A percentile compares a stretch with the other conserved stretches of the same genome.
These are phyloP conservation scores for Micromonas pusilla DNA, from an alignment of 139 green algal species.

Conservation along the genomic window DNA sequence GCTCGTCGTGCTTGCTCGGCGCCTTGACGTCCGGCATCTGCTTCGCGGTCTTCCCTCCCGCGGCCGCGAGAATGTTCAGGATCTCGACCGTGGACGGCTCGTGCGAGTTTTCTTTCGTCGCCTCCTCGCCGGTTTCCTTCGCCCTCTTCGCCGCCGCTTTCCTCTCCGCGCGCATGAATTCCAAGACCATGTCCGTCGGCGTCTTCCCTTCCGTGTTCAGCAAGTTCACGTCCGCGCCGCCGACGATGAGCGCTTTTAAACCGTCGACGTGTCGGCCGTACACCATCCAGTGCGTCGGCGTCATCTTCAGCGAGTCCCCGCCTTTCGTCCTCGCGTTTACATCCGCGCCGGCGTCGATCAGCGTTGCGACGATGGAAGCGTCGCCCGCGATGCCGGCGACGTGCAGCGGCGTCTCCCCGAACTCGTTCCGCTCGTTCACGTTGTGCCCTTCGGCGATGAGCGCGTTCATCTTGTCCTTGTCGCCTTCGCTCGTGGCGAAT, in stretches of 20 bases:
- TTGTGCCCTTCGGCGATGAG: not conserved
- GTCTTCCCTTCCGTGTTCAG: conserved; percentile 80
- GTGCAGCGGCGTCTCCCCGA: conserved; percentile 27
- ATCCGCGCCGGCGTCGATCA: conserved; percentile 14
- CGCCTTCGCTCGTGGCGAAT: conserved; percentile 17
- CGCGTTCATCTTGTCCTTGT: not conserved
- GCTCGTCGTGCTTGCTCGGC: no score
- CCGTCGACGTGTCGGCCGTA: conserved; percentile 17
- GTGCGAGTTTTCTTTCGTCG: no score
- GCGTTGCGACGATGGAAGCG: not conserved
- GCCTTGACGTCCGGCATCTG: no score
- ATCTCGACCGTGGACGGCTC: no score
- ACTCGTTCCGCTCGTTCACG: not conserved
- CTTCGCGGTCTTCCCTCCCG: no score
- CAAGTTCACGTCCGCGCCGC: conserved; percentile 35
- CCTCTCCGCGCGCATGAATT: not conserved
- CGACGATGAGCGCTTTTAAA: conserved; percentile 41
- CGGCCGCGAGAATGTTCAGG: no score
- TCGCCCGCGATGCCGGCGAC: conserved; percentile 9
- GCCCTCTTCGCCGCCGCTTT: not conserved
- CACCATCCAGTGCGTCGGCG: conserved; percentile 6
- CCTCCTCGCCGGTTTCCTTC: no score
- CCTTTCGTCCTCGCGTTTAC: not conserved
- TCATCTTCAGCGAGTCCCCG: conserved; percentile 6
- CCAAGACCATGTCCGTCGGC: conserved; percentile 67